Conservation (phyloP, 768 basidiomycete genomes). For the Auriscalpium microsporum region DNA sequence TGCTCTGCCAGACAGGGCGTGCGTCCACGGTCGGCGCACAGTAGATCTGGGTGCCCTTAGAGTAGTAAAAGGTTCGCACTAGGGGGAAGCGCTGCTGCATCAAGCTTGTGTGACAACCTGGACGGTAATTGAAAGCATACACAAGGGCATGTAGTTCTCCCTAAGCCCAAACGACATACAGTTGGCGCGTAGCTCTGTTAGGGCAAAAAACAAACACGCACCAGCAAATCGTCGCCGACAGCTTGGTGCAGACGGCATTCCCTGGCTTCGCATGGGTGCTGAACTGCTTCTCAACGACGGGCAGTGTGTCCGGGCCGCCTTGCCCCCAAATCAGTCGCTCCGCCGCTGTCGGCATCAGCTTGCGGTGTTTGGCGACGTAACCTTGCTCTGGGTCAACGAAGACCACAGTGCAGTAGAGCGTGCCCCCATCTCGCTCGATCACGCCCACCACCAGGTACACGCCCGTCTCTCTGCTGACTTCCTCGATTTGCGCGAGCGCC, state of each 20-base stretch:
- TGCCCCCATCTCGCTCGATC: constrained; percentile 50
- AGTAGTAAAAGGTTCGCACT: constrained; percentile 56
- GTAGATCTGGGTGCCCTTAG: constrained; percentile 49
- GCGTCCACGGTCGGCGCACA: constrained; percentile 62
- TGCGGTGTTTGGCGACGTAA: constrained; percentile 53
- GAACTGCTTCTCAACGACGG: constrained; percentile 38
- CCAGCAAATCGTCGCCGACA: constrained; percentile 55
- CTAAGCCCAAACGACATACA: constrained; percentile 21
- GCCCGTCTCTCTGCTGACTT: constrained; percentile 36
- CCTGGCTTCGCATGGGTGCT: constrained; percentile 12
- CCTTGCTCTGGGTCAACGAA: constrained; percentile 42
- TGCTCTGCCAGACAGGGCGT: constrained; percentile 44
- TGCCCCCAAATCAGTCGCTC: constrained; percentile 59
- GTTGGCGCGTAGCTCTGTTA: too few relatives aligned
- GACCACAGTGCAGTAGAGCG: constrained; percentile 52
- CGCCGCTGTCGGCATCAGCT: constrained; percentile 51
- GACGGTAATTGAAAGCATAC: constrained; percentile 24
- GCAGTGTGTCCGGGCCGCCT: constrained; percentile 46
- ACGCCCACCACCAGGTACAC: constrained; percentile 54
- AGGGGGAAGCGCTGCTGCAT: background rate
- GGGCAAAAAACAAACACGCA: constrained; percentile 18
- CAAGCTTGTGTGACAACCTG: too few relatives aligned
- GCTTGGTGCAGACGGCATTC: constrained; percentile 29
- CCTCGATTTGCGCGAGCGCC: constrained; percentile 37
- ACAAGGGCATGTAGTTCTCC: constrained; percentile 65